Conservation (phyloP, 2,329 filamentous ascomycete genomes). For the Didymella arachidicola region DNA sequence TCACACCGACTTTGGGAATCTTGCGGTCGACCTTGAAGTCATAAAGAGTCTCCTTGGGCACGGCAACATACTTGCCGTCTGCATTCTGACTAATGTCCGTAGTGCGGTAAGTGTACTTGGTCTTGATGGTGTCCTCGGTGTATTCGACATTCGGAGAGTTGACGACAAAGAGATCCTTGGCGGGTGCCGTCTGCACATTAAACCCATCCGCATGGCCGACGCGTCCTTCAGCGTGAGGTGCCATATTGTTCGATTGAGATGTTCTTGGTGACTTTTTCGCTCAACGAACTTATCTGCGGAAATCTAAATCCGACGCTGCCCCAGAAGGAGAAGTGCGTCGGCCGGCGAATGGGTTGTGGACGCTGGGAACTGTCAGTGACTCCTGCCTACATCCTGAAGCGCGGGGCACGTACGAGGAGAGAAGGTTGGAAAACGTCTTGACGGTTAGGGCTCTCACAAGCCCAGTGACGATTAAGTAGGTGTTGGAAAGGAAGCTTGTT, state of each 20-base stretch:
- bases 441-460: conserved; percentile 60
- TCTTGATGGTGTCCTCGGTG: conserved; percentile 85
- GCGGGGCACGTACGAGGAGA: conserved; percentile 81
- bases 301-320: conserved; percentile 71
- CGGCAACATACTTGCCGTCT: conserved; percentile 80
- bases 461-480: conserved; percentile 39
- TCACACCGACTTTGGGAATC: conserved; percentile 91
- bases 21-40: conserved; percentile 98
- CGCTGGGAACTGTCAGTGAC: conserved; percentile 60
- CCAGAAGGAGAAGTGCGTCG: conserved; percentile 90
- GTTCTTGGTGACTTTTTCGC: conserved; percentile 35
- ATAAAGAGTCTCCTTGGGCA: conserved; percentile 87
- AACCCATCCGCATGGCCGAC: conserved; percentile 64
- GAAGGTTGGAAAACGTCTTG: conserved; percentile 99
- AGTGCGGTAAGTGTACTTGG: conserved; percentile 96
- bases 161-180: conserved; percentile 79
- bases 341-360: conserved; percentile 96
- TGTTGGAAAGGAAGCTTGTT: conserved; percentile 19
- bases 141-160: conserved; percentile 92
- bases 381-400: conserved; percentile 13
- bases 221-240: conserved; percentile 83
- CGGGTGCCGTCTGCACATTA: conserved; percentile 53
- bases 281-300: conserved; percentile 45
- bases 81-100: conserved; percentile 77
- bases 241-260: conserved; percentile 68